phyloP scores from a whole-genome alignment of 1,284 basidiomycete species.

The Austroboletus rostrupii region DNA sequence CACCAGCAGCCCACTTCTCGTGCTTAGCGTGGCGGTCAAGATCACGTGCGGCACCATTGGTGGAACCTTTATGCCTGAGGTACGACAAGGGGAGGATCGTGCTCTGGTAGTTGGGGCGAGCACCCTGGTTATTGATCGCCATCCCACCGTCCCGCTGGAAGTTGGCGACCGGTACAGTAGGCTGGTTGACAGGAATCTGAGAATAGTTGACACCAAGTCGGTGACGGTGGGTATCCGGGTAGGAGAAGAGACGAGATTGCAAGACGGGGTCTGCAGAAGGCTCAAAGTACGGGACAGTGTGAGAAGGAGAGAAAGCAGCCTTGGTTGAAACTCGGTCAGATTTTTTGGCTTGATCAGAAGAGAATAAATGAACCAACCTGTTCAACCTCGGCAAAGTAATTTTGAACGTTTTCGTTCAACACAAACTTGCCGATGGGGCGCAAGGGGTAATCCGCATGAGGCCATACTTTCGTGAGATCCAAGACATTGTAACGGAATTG shows the following conservation, averaged over 20 bases:
- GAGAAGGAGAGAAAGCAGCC: constrained; percentile 82
- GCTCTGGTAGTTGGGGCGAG: constrained; percentile 84
- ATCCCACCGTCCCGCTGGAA: constrained; percentile 81
- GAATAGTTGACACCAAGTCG: constrained; percentile 84
- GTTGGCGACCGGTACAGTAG: constrained; percentile 70
- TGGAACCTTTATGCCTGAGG: constrained; percentile 34
- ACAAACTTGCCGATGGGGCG: constrained; percentile 83
- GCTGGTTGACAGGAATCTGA: constrained; percentile 88
- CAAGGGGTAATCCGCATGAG: constrained; percentile 82
- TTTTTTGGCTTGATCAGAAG: not conserved
- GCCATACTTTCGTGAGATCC: constrained; percentile 90
- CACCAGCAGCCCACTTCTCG: constrained; percentile 73
- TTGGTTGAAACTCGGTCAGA: constrained; percentile 33
- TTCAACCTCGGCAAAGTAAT: constrained; percentile 86
- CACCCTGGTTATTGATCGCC: constrained; percentile 76
- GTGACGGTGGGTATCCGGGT: constrained; percentile 92
- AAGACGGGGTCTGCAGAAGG: constrained; percentile 86
- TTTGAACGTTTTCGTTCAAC: constrained; percentile 81
- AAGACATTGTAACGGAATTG: constrained; percentile 84
- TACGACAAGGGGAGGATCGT: constrained; percentile 63
- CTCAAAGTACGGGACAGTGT: constrained; percentile 85
- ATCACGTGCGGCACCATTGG: constrained; percentile 39
- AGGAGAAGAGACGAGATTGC: constrained; percentile 91
- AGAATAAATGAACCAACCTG: constrained; percentile 45
- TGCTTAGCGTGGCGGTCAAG: constrained; percentile 46